These are phyloP conservation scores for Nothophytophthora sp. DNA, from an alignment of 352 stramenopile genomes.

Conservation along the genomic window DNA sequence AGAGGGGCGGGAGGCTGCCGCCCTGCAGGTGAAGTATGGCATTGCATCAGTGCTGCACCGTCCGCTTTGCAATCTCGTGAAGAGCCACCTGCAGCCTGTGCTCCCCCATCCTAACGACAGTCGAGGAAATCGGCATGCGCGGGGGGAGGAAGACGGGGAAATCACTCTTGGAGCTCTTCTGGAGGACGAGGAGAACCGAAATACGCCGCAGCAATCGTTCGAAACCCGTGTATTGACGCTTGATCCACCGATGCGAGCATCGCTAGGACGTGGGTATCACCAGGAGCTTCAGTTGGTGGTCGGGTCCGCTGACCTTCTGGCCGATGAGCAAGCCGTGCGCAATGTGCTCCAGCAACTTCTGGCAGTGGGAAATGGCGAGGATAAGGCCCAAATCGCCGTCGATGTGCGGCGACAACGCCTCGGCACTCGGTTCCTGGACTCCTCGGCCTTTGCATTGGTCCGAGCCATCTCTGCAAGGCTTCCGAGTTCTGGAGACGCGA, in stretches of 20 bases:
- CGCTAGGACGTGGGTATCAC: slow-evolving; percentile 1
- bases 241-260: neutral
- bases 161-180: slow-evolving; percentile 19
- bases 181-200: slow-evolving; percentile 4
- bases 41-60: slow-evolving; percentile 13
- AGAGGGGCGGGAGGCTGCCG: slow-evolving; percentile 8
- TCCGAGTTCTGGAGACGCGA: slow-evolving; percentile 11
- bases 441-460: slow-evolving; percentile 10
- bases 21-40: slow-evolving; percentile 24
- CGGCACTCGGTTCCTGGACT: slow-evolving; percentile 8
- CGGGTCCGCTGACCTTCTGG: neutral
- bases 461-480: slow-evolving; percentile 7
- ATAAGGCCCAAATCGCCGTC: too few species aligned
- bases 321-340: slow-evolving; percentile 7
- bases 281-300: slow-evolving; percentile 16
- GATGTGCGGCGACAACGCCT: slow-evolving; percentile 10
- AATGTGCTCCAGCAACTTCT: slow-evolving; percentile 12
- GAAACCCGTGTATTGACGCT: slow-evolving; percentile 8
- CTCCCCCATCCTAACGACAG: slow-evolving; percentile 16
- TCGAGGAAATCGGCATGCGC: slow-evolving; percentile 5
- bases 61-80: slow-evolving; percentile 29
- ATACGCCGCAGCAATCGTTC: neutral
- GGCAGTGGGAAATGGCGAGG: neutral
- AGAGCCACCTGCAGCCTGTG: slow-evolving; percentile 13
- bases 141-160: slow-evolving; percentile 4